Evolutionary conservation across 1,284 basidiomycete species (phyloP).

Genomic region (Moesziomyces parantarcticus): DNA sequence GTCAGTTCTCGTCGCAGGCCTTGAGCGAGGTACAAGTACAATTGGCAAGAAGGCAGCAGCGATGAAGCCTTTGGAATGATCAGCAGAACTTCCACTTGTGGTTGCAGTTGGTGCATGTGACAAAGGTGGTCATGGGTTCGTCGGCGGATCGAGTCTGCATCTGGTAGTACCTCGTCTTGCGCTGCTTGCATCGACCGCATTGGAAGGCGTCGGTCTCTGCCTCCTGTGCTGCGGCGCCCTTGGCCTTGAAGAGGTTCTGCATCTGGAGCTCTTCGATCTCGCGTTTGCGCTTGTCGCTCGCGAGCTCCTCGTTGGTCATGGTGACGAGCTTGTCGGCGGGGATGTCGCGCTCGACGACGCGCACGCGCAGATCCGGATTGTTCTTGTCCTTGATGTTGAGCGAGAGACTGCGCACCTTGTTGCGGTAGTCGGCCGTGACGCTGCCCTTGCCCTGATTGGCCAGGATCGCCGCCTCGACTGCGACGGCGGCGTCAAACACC

Average conservation of each 20-base stretch:
- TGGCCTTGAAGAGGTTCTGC: slow-evolving; percentile 86
- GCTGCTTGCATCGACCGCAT: slow-evolving; percentile 80
- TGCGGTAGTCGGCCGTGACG: slow-evolving; percentile 72
- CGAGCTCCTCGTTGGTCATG: slow-evolving; percentile 93
- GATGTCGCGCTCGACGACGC: slow-evolving; percentile 84
- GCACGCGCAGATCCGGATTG: slow-evolving; percentile 86
- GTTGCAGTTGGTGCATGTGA: slow-evolving; percentile 64
- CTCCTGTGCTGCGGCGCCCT: slow-evolving; percentile 82
- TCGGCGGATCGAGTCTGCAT: slow-evolving; percentile 67
- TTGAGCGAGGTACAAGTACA: slow-evolving; percentile 24
- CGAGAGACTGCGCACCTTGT: slow-evolving; percentile 88
- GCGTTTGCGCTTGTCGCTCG: slow-evolving; percentile 86
- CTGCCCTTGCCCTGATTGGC: slow-evolving; percentile 52
- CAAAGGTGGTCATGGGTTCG: slow-evolving; percentile 67
- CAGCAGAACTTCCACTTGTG: slow-evolving; percentile 67
- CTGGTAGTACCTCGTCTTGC: slow-evolving; percentile 66
- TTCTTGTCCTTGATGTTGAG: slow-evolving; percentile 95
- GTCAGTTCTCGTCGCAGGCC: too few relatives aligned
- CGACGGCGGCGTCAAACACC: slow-evolving; percentile 69
- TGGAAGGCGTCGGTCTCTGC: slow-evolving; percentile 99
- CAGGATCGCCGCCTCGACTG: slow-evolving; percentile 69
- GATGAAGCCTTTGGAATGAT: too few relatives aligned
- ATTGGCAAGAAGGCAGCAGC: too few relatives aligned
- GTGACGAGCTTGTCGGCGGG: slow-evolving; percentile 77
- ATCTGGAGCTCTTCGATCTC: slow-evolving; percentile 76